Evolutionary conservation across 768 basidiomycete genomes (phyloP), one percentile per base, ranked within the genome.

Genomic region (Termitomyces sp.): DNA sequence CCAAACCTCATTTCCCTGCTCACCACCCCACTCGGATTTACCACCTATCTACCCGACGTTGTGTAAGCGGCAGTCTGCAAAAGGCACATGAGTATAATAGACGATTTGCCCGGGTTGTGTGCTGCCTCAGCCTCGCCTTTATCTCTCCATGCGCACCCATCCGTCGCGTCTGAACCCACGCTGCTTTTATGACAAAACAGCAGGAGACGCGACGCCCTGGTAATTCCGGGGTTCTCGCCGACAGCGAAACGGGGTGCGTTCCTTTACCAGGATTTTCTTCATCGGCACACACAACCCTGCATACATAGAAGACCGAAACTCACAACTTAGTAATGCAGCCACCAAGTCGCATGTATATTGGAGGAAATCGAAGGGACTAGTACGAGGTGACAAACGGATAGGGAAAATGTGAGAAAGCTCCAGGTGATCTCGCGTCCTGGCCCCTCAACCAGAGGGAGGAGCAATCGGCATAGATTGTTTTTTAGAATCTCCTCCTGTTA

Each of bases 391-490:
- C 59, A 60, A 60, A 51, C 55, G 56, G 48, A 52, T 51, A 49
- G 55, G 60, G 60, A 55, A 63, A 57, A 76, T 90, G 85, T 89
- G 71, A 80, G 76, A 83, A 71, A 75, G 71, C 87, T 82, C 88
- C 87, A 92, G 90, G 90, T 92, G 86, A 87, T 92, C 90, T 85
- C 80, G 90, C 90, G 77, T 92, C 90, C 86, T 90, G 24, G 74
- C 87, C 80, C 82, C 90, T 92, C 90, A 72, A 92, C 90, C 90
- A 81, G 71, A 68, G 90, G 90, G 90, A 92, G 81, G 77, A 85
- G 81, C 89, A 76, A 81, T 90, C 90, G 84, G 90, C 90, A 84
- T 81, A 86, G 88, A 92, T 81, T 91, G 90, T 92, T 92, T 92
- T 91, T 81, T 88, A 88, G 87, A 76, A 74, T 75, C 73, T 71